phyloP scores from a whole-genome alignment of 2,329 filamentous ascomycete species.

The Acrodontium crateriforme region DNA sequence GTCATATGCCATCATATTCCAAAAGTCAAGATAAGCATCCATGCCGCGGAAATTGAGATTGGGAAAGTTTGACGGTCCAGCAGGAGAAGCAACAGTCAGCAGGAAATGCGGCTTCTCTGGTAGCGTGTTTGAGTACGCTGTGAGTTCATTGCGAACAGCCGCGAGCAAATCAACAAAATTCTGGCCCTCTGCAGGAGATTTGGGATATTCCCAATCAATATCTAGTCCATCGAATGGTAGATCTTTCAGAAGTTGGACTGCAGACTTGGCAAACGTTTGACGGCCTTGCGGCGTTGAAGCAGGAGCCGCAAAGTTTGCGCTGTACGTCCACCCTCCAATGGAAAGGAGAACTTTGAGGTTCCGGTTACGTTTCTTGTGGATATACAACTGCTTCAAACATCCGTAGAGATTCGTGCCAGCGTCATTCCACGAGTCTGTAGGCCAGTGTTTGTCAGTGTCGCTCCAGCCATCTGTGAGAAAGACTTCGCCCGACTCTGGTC shows the following conservation, averaged over 20 bases:
- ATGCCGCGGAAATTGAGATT: conserved; percentile 29
- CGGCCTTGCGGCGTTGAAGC: conserved; percentile 49
- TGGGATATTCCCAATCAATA: conserved; percentile 37
- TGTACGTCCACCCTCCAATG: conserved; percentile 72
- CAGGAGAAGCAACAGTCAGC: conserved; percentile 31
- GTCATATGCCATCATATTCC: conserved; percentile 40
- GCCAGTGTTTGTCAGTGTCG: conserved; percentile 56
- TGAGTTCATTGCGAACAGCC: conserved; percentile 25
- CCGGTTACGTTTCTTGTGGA: conserved; percentile 63
- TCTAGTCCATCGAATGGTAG: conserved; percentile 52
- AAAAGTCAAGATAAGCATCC: conserved; percentile 32
- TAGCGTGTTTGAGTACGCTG: conserved; percentile 26
- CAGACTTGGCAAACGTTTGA: conserved; percentile 51
- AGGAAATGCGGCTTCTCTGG: conserved; percentile 25
- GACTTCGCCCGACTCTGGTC: conserved; percentile 66
- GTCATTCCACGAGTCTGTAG: conserved; percentile 50
- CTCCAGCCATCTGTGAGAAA: conserved; percentile 55
- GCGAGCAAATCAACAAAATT: conserved; percentile 28
- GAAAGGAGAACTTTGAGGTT: conserved; percentile 69
- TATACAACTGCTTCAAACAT: conserved; percentile 60
- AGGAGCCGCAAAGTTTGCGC: conserved; percentile 60
- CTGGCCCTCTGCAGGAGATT: conserved; percentile 24
- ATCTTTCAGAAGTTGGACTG: conserved; percentile 63
- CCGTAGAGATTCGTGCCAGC: conserved; percentile 61
- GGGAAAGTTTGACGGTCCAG: conserved; percentile 29